These are phyloP conservation scores for Annulohypoxylon maeteangense DNA, from an alignment of 495 filamentous ascomycete genomes.

Conservation along the genomic window DNA sequence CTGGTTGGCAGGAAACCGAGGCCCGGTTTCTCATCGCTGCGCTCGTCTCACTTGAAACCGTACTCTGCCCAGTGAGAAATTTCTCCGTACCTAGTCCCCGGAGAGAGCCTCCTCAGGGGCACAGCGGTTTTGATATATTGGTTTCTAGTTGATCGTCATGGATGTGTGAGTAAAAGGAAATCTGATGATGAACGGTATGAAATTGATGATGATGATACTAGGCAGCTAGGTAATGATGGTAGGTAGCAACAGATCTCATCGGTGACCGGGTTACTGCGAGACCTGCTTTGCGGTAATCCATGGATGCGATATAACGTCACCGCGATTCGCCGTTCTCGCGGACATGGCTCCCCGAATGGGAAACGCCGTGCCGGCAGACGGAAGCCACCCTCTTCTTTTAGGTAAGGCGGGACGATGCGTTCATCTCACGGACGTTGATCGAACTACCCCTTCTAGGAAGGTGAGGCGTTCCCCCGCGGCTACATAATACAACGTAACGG, in stretches of 20 bases:
- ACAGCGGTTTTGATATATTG: slow-evolving; percentile 13
- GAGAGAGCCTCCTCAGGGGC: neutral
- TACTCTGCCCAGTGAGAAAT: slow-evolving; percentile 24
- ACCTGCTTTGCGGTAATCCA: slow-evolving; percentile 6
- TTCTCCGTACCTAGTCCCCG: slow-evolving; percentile 9
- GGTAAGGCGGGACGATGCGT: slow-evolving; percentile 4
- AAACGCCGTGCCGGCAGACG: slow-evolving; percentile 21
- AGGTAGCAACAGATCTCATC: slow-evolving; percentile 12
- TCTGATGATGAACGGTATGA: slow-evolving; percentile 7
- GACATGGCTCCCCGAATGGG: slow-evolving; percentile 29
- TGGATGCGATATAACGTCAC: slow-evolving; percentile 3
- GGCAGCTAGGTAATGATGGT: neutral
- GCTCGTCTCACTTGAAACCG: slow-evolving; percentile 17
- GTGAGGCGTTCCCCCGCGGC: neutral
- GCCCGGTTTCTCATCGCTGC: neutral
- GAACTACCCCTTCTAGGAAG: neutral
- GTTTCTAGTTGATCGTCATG: neutral
- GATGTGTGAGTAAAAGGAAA: neutral
- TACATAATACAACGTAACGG: neutral
- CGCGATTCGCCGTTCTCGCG: slow-evolving; percentile 29
- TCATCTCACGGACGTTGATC: slow-evolving; percentile 14
- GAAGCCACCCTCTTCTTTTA: neutral
- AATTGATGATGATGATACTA: neutral
- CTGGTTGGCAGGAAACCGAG: slow-evolving; percentile 24
- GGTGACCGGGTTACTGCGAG: slow-evolving; percentile 12